Evolutionary conservation across 2,329 filamentous ascomycete genomes (phyloP).

Genomic region (Alternaria gaisen): DNA sequence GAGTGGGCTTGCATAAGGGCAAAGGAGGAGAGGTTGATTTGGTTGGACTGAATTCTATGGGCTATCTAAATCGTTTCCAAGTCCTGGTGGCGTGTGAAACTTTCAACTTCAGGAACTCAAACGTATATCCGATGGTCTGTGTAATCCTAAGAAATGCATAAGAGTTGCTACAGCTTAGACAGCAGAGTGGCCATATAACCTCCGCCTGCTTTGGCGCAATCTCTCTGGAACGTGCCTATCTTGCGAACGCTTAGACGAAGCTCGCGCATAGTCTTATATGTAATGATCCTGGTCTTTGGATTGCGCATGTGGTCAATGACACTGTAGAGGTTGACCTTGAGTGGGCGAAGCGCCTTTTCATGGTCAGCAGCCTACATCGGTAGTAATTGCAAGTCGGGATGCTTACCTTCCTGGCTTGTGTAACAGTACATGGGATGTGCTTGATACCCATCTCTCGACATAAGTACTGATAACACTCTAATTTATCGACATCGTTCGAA

Average conservation of each 20-base stretch:
- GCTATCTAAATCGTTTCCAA: background rate
- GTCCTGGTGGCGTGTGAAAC: background rate
- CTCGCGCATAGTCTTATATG: constrained; percentile 24
- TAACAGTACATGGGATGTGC: constrained; percentile 29
- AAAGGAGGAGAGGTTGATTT: background rate
- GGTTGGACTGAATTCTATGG: background rate
- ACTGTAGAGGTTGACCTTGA: constrained; percentile 38
- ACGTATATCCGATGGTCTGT: background rate
- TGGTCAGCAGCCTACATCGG: constrained; percentile 5
- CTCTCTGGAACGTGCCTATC: constrained; percentile 27
- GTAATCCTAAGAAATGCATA: background rate
- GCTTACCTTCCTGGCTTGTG: constrained; percentile 38
- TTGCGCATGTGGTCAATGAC: constrained; percentile 38
- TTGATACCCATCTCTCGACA: constrained; percentile 36
- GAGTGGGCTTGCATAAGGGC: no score
- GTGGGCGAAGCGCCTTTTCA: constrained; percentile 23
- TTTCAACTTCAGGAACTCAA: background rate
- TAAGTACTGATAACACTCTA: constrained; percentile 37
- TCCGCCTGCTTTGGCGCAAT: constrained; percentile 32
- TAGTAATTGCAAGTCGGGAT: background rate
- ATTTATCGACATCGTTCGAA: constrained; percentile 13
- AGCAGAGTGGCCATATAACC: constrained; percentile 33
- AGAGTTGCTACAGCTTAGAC: constrained; percentile 15
- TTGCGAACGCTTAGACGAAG: constrained; percentile 26
- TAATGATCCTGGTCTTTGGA: constrained; percentile 17